Conservation (phyloP, 208 protist genomes). For the Trypanosoma brucei region DNA sequence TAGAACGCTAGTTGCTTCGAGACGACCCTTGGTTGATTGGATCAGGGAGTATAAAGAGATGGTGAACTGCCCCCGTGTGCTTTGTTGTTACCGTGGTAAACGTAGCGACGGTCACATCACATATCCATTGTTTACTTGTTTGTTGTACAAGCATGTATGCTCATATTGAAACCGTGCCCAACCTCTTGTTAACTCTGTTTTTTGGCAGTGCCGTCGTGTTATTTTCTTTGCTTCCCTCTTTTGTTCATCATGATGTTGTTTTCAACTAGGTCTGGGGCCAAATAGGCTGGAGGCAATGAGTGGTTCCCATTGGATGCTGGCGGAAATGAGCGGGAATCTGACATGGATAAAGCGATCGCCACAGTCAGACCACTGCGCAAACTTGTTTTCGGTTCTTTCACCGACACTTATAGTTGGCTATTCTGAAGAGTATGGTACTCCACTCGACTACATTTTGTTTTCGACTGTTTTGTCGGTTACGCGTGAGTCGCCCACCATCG, state of each 20-base stretch:
- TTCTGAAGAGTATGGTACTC: slow-evolving; percentile 9
- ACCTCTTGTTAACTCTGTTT: no score
- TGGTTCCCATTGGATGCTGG: slow-evolving; percentile 21
- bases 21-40: no score
- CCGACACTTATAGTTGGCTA: slow-evolving; percentile 28
- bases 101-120: no score
- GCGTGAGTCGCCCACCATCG: not conserved
- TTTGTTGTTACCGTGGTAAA: no score
- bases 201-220: not conserved
- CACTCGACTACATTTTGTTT: slow-evolving; percentile 30
- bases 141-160: no score
- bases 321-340: slow-evolving; percentile 24
- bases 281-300: not conserved
- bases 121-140: no score
- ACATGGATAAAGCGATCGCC: slow-evolving; percentile 17
- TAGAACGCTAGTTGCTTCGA: no score
- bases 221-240: slow-evolving; percentile 9
- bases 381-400: slow-evolving; percentile 28
- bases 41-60: no score
- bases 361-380: not conserved
- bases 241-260: not conserved
- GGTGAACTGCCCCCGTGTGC: no score
- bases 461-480: slow-evolving; percentile 17
- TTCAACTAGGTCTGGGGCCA: not conserved
- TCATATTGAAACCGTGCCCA: no score